Evolutionary conservation across 2,329 filamentous ascomycete genomes (phyloP), one percentile per base, ranked within the genome.

Genomic region (Emmonsiellopsis sp.): DNA sequence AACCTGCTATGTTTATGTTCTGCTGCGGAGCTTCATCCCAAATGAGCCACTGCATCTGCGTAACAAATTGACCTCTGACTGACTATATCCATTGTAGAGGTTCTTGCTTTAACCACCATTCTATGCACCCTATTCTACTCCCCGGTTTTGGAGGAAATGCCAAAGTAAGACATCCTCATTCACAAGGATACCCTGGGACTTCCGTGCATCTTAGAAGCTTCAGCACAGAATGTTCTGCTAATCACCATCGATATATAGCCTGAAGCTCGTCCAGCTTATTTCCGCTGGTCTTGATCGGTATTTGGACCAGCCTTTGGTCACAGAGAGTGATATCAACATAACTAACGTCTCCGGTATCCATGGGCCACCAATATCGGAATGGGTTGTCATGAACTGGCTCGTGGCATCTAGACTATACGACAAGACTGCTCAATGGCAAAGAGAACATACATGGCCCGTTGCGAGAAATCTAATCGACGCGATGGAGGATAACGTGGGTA

Each of bases 301-400:
- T 21, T 62, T 74, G 39, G 62, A 73, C n/a, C 68, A 77, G 53
- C 79, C 79, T 0, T 73, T 83, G 42, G 75, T 80, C 56, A 78
- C 68, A 6, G 66, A 76, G 46, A 77, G 73, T 11, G 62, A 77
- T 31, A 76, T 83, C 49, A 71, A 76, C 0, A 69, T 84, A 53
- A 78, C 78, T 3, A 81, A 76, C 3, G 74, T 73, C 36, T 77
- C 74, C 4, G 72, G 81, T 27, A 77, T 83, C 46, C 80, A 83
- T 61, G 81, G 80, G 1, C 83, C 83, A 0, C 80, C 83, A 53
- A 86, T 86, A 49, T 74, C 82, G 0, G 83, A 86, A 69, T 86
- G 83, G 82, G 78, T 82, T 10, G 66, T 85, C 32, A 74, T 85
- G 74, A 84, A 83, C 60, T 76, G 78, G 52, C 69, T 85, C 2